A percentile compares a stretch with the other conserved stretches of the same genome.
These are phyloP conservation scores for Hypsizygus marmoreus DNA, from an alignment of 768 basidiomycete species.

Conservation along the genomic window DNA sequence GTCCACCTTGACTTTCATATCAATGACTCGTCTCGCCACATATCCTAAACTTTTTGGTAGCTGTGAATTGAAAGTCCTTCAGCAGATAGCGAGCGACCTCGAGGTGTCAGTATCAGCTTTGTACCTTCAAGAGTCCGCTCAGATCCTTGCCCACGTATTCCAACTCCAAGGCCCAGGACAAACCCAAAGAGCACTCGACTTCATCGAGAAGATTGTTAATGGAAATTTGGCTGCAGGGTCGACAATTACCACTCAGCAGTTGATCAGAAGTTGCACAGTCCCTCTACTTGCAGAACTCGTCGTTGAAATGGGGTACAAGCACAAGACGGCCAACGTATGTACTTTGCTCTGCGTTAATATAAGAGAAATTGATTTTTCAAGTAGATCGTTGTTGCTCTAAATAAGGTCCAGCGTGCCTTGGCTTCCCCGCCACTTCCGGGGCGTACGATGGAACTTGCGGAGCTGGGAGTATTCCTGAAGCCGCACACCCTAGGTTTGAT, in stretches of 20 bases:
- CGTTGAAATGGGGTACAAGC: slow-evolving; percentile 74
- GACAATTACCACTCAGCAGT: slow-evolving; percentile 43
- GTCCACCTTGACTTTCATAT: slow-evolving; percentile 59
- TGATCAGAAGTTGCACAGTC: slow-evolving; percentile 69
- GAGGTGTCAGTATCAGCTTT: slow-evolving; percentile 45
- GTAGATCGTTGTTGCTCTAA: slow-evolving; percentile 39
- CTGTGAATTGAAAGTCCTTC: slow-evolving; percentile 58
- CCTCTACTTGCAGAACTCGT: slow-evolving; percentile 76
- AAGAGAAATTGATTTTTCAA: background rate
- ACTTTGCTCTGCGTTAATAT: slow-evolving; percentile 1
- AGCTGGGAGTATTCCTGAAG: slow-evolving; percentile 65
- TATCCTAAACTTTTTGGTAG: slow-evolving; percentile 71
- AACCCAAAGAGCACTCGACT: slow-evolving; percentile 60
- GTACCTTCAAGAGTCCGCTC: slow-evolving; percentile 56
- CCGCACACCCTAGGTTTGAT: slow-evolving; percentile 83
- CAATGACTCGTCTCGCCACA: slow-evolving; percentile 60
- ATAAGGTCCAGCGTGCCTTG: slow-evolving; percentile 50
- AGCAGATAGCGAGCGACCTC: slow-evolving; percentile 59
- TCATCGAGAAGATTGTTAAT: slow-evolving; percentile 61
- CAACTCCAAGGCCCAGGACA: slow-evolving; percentile 54
- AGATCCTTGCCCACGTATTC: slow-evolving; percentile 69
- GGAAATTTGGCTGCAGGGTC: slow-evolving; percentile 42
- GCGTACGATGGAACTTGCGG: no score
- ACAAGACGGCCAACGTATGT: slow-evolving; percentile 48
- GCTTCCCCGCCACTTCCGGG: no score